These are phyloP conservation scores for Thielaviopsis punctulata DNA, from an alignment of 2,329 filamentous ascomycete genomes.

Conservation along the genomic window DNA sequence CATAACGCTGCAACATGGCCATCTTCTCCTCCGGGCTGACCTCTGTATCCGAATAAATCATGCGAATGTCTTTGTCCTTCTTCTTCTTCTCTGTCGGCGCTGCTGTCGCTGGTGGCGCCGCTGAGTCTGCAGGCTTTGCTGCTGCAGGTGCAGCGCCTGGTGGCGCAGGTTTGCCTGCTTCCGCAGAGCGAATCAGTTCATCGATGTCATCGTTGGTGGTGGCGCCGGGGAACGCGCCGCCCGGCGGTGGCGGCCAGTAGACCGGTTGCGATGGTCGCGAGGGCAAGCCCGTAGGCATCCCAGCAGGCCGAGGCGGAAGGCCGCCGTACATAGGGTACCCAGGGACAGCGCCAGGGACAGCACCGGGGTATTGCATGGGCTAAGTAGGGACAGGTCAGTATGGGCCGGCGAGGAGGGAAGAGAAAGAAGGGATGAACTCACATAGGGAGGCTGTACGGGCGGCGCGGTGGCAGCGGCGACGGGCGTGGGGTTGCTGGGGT, in stretches of 20 bases:
- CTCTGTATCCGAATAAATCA: slow-evolving; percentile 69
- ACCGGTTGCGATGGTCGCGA: slow-evolving; percentile 21
- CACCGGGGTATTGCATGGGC: slow-evolving; percentile 13
- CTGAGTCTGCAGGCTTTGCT: too few relatives aligned
- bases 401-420: slow-evolving; percentile 18
- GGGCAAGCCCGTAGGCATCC: slow-evolving; percentile 25
- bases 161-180: slow-evolving; percentile 38
- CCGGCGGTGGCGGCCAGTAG: slow-evolving; percentile 6
- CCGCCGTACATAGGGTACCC: slow-evolving; percentile 6
- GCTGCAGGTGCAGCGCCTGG: slow-evolving; percentile 24
- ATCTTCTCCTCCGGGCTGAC: slow-evolving; percentile 80
- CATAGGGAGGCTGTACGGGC: slow-evolving; percentile 2
- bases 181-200: slow-evolving; percentile 45
- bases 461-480: background rate
- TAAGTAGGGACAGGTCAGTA: slow-evolving; percentile 7
- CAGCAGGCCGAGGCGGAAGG: slow-evolving; percentile 29
- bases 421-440: slow-evolving; percentile 17
- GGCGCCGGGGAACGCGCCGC: slow-evolving; percentile 18
- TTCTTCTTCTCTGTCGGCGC: slow-evolving; percentile 41
- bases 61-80: slow-evolving; percentile 47
- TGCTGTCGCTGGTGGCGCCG: slow-evolving; percentile 18
- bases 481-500: background rate
- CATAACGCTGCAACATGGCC: slow-evolving; percentile 61
- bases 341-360: slow-evolving; percentile 14
- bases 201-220: slow-evolving; percentile 42